These are phyloP conservation scores for Mycena metata DNA, from an alignment of 768 basidiomycete species.

Conservation along the genomic window DNA sequence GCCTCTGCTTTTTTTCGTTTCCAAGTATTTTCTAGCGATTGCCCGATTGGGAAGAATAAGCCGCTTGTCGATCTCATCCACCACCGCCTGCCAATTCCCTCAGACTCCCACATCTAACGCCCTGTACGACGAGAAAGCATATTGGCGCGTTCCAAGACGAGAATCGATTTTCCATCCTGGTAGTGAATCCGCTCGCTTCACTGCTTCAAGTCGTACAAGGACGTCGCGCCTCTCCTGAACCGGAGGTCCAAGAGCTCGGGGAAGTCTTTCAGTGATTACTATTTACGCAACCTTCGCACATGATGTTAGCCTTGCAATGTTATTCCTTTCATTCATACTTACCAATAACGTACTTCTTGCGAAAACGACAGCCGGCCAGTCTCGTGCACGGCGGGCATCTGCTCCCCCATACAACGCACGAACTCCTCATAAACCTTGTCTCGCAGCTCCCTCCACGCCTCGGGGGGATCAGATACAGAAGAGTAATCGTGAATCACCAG, in stretches of 20 bases:
- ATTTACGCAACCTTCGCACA: constrained; percentile 76
- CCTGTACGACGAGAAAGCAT: constrained; percentile 75
- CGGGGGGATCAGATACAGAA: not conserved
- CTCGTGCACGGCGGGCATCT: constrained; percentile 1
- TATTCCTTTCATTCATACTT: too few relatives aligned
- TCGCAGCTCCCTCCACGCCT: not conserved
- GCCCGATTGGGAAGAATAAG: not conserved
- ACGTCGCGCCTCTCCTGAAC: constrained; percentile 73
- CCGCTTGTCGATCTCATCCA: not conserved
- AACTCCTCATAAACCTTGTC: not conserved
- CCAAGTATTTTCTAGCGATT: not conserved
- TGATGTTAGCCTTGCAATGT: constrained; percentile 4
- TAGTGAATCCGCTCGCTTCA: constrained; percentile 66
- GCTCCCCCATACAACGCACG: constrained; percentile 10
- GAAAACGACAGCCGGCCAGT: constrained; percentile 3
- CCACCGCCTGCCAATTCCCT: not conserved
- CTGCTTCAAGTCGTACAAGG: constrained; percentile 89
- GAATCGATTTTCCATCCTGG: constrained; percentile 7
- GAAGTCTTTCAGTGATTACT: constrained; percentile 90
- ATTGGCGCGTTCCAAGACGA: constrained; percentile 64
- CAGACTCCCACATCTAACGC: constrained; percentile 74
- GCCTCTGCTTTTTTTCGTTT: not conserved
- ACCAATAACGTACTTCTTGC: not conserved
- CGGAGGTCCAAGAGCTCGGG: constrained; percentile 80
- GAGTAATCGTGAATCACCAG: not conserved